Evolutionary conservation across 2,329 filamentous ascomycete species (phyloP), one percentile per base, ranked within the genome.

Genomic region (Incumbomyces delicatus): DNA sequence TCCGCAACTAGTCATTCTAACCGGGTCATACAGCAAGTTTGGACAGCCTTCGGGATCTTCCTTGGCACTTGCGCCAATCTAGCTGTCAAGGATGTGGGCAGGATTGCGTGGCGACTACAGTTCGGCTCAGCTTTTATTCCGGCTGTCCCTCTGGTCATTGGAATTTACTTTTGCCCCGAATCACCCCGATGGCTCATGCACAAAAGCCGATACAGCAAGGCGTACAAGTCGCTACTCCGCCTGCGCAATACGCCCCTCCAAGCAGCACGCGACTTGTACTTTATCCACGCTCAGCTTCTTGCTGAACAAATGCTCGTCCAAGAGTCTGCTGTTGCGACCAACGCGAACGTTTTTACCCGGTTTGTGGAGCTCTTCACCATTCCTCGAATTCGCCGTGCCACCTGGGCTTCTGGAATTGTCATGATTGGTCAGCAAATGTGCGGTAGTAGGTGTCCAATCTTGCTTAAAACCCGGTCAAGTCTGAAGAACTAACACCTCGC

Each of bases 1-100:
- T n/a, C n/a, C n/a, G n/a, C n/a, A n/a, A n/a, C n/a, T n/a, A n/a
- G n/a, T n/a, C n/a, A n/a, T 27, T 27, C 22, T 27, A 27, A 27
- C 8, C 8, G 8, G 22, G 22, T 27, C 22, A n/a, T 27, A 4
- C 8, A 27, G 85, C 82, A 89, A 65, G 42, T 53, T 12, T 53
- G 51, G 51, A 53, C 51, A 2, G 75, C 78, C 49, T 65, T 83
- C 66, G 77, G 78, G 31, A 83, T 85, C 56, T 80, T 85, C 61
- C 66, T 84, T 14, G 83, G 81, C 8, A 80, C 75, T 46, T 75
- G 71, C 48, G 80, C 80, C 50, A 85, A 84, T 56, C 68, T 85
- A 27, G 77, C 73, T 3, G 76, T 84, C 35, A 78, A 76, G 38
- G 68, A 80, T 41, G 70, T 71, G 0, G 76, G 77, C n/a, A 57